phyloP scores from a whole-genome alignment of 1,139 yeast species.

The Pichia sp. region DNA sequence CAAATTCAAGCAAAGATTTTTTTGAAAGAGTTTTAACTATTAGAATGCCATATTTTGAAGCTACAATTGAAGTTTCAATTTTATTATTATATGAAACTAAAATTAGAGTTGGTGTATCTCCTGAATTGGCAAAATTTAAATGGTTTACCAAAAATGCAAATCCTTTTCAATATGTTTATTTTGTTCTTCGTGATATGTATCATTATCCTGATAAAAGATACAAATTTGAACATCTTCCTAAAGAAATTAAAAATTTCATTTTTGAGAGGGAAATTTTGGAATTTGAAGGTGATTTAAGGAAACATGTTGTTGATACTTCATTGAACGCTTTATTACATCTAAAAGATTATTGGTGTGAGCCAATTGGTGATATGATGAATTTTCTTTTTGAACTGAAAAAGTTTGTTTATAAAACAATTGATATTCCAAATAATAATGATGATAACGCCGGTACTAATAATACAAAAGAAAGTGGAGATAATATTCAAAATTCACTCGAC shows the following conservation, averaged over 20 bases:
- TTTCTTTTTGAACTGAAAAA: constrained; percentile 12
- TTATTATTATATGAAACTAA: constrained; percentile 14
- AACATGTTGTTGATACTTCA: constrained; percentile 9
- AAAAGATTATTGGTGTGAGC: constrained; percentile 8
- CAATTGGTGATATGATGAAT: constrained; percentile 12
- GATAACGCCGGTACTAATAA: not conserved
- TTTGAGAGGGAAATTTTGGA: constrained; percentile 10
- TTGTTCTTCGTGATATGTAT: constrained; percentile 16
- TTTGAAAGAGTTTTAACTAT: constrained; percentile 11
- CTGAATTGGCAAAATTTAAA: constrained; percentile 11
- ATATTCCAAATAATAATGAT: not conserved
- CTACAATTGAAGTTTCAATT: constrained; percentile 11
- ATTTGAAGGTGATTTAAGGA: constrained; percentile 15
- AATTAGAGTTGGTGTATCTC: constrained; percentile 5
- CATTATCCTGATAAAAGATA: constrained; percentile 13
- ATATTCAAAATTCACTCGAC: not conserved
- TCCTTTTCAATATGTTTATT: constrained; percentile 16
- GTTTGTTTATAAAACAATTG: constrained; percentile 7
- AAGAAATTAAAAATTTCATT: constrained; percentile 11
- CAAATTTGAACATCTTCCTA: constrained; percentile 10
- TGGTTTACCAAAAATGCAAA: constrained; percentile 17
- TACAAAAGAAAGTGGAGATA: not conserved
- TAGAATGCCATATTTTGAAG: constrained; percentile 9
- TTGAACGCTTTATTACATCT: constrained; percentile 1
- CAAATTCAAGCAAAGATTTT: constrained; percentile 12